Evolutionary conservation across 805 yeast species (phyloP).

Genomic region (Ogataea paradorogensis): DNA sequence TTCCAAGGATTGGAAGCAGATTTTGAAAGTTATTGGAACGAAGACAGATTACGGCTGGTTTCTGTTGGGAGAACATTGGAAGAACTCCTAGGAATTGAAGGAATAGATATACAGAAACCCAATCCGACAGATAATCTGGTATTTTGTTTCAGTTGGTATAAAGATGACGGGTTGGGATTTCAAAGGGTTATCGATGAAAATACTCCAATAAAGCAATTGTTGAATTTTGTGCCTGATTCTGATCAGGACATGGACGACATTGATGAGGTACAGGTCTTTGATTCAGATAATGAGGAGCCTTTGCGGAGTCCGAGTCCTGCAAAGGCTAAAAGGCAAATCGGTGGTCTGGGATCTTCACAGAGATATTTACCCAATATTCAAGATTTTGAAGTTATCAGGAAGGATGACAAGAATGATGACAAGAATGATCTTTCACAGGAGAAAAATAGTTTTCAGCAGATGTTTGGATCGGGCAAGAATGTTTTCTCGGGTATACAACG

Average conservation of each 20-base stretch:
- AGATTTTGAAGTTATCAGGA: constrained; percentile 15
- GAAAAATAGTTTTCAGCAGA: not conserved
- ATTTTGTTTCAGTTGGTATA: constrained; percentile 3
- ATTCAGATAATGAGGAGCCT: not conserved
- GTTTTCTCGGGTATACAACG: not conserved
- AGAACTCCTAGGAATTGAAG: not conserved
- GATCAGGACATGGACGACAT: not conserved
- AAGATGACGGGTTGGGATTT: not conserved
- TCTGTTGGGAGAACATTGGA: not conserved
- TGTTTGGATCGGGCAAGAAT: not conserved
- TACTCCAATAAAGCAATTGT: not conserved
- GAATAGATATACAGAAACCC: not conserved
- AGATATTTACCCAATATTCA: constrained; percentile 11
- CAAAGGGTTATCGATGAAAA: constrained; percentile 2
- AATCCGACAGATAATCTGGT: not conserved
- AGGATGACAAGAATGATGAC: not conserved
- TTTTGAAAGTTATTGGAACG: constrained; percentile 2
- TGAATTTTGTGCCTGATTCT: not conserved
- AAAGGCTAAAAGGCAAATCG: not conserved
- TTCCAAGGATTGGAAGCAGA: constrained; percentile 1
- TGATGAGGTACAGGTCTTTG: not conserved
- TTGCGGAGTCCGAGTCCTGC: not conserved
- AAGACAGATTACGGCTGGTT: not conserved
- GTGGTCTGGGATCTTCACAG: constrained; percentile 10
- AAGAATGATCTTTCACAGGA: not conserved